Evolutionary conservation across 306 rosid species (phyloP), one percentile per base, ranked within the genome.

Genomic region (Hippophae gyantsensis): DNA sequence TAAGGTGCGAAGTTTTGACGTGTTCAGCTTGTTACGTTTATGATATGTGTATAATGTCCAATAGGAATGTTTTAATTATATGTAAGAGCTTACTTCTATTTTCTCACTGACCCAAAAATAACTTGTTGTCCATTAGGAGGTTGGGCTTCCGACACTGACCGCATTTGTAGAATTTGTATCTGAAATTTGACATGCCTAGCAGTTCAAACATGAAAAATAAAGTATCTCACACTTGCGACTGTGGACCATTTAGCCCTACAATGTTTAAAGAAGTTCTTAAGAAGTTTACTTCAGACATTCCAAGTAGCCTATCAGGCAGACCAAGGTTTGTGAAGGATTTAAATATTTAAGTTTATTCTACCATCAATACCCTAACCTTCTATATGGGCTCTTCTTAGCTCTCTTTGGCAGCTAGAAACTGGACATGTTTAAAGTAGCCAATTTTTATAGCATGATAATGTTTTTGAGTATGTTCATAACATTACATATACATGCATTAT

Each of bases 201-300:
- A 50, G 77, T 65, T 27, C 85, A 42, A 77, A 68, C 60, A 48
- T 70, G 56, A 77, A 62, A 62, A 80, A 46, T 69, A 78, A 61
- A 76, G 95, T 86, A 75, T 23, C 65, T 5, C 61, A 58, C 62
- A 32, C 69, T 76, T 38, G 98, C 81, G 62, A 72, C 70, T 61
- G 99, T 52, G 82, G 74, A 70, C 84, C 99, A 61, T 83, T 88
- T 67, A 72, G 69, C 74, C 97, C 99, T 59, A 67, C 68, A 66
- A 88, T 93, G 95, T 93, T 93, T 66, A 95, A 86, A 74, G 78
- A 51, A 6, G 80, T 89, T 77, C 74, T 93, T 13, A 82, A 84
- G 66, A 73, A 47, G 7, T 88, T 93, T 72, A 76, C 94, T 41
- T 95, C 97, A 1, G 97, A 88, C 68, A 69, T 93, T 62, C 74